Conservation (phyloP, 2,329 filamentous ascomycete species). For the Fusarium odoratissimum region DNA sequence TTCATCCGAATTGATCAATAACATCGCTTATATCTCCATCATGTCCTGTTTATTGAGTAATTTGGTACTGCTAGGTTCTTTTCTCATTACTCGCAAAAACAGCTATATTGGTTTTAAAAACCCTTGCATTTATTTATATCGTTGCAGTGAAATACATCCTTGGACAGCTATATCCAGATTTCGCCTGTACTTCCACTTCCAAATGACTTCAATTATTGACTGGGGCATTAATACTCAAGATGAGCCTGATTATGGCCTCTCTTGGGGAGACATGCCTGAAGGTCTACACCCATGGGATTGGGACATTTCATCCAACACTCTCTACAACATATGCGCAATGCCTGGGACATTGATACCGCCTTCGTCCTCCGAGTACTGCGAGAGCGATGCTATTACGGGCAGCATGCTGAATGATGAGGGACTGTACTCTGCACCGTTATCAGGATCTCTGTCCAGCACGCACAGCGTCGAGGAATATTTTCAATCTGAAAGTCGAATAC, state of each 20-base stretch:
- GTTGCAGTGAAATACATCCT: background rate
- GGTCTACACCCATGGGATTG: background rate
- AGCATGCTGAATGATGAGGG: background rate
- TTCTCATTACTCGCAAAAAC: background rate
- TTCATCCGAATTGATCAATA: background rate
- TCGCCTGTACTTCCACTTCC: background rate
- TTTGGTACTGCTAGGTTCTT: background rate
- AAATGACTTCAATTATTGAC: background rate
- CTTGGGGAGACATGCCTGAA: background rate
- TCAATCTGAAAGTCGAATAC: background rate
- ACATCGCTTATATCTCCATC: background rate
- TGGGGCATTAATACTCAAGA: background rate
- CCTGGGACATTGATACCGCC: background rate
- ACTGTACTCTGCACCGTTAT: too few relatives aligned
- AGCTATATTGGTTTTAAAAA: background rate
- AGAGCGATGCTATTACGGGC: background rate
- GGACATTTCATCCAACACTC: background rate
- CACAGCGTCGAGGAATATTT: too few relatives aligned
- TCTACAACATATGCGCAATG: background rate
- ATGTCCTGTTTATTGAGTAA: background rate
- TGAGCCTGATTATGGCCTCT: background rate
- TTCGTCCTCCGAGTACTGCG: background rate
- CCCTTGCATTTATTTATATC: background rate
- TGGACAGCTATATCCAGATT: too few relatives aligned
- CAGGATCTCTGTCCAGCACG: background rate